Evolutionary conservation across 371 early-diverging fungal genomes (phyloP), one percentile per base, ranked within the genome.

Genomic region (Mycotypha africana): DNA sequence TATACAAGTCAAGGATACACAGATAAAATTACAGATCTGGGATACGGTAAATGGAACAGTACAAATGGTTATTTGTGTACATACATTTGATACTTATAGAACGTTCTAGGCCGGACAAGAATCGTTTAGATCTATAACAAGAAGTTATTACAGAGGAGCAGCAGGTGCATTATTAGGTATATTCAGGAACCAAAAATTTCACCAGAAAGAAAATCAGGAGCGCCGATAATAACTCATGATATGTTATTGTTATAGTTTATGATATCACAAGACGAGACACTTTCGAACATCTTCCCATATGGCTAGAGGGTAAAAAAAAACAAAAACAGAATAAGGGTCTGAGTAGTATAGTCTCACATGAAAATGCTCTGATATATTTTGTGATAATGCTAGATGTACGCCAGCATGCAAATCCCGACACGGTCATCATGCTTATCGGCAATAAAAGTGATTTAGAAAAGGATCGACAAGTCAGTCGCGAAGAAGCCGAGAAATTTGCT

Each of bases 1-100:
- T 56, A 82, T 90, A 51, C 78, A 71, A 40, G 82, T 95, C 21
- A 84, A 87, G 32, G 81, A 77, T 45, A 83, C 86, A 51, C 84
- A 80, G 54, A 85, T 97, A 53, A 97, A 97, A 70, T 79, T 99
- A 20, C 98, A 98, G 64, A 92, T 98, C 49, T 99, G 99, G 99
- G 99, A 99, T 74, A 98, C 99, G 11, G 95, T 92, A 61, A 80
- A n/a, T n/a, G n/a, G n/a, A n/a, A n/a, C n/a, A n/a, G n/a, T n/a
- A n/a, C n/a, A n/a, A n/a, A n/a, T n/a, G n/a, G n/a, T n/a, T n/a
- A 42, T 38, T 53, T 80, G 40, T 54, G 77, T 84, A 32, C 89
- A 91, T 60, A 81, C 91, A 41, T 92, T 91, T 91, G 92, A 92
- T 56, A 91, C 92, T 8, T n/a, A n/a, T n/a, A n/a, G n/a, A n/a